Evolutionary conservation across 2,329 filamentous ascomycete genomes (phyloP), one percentile per base, ranked within the genome.

Genomic region (Aspergillus jensenii): DNA sequence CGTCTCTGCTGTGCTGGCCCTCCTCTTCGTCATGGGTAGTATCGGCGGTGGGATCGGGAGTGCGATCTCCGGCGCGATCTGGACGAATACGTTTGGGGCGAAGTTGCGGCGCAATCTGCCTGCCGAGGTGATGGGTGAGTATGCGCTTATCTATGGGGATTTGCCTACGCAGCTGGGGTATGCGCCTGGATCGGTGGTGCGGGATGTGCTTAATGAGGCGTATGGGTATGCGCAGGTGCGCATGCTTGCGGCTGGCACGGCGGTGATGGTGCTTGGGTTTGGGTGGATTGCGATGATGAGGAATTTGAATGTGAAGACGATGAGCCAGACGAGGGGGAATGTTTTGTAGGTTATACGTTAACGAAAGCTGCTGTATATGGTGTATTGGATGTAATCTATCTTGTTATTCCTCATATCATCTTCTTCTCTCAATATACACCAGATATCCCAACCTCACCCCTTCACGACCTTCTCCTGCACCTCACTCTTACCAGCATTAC

Each of bases 1-100:
- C 61, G 75, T 87, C 12, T 81, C 84, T 15, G 78, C 80, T 14
- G 77, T 82, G 25, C 75, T 87, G 27, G 82, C 84, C 21, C 68
- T 89, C 7, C 74, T 84, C 27, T 79, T 79, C 41, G 77, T 88
- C 6, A 82, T 85, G 47, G 59, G 79, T 31, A 81, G 77, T 51
- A 76, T 87, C 11, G 86, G 84, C 23, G 78, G 76, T 21, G 81
- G 82, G 1, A 71, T 85, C 4, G 84, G 84, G 3, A 75, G 73
- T 9, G 80, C 84, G 2, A 80, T 88, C 49, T 79, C 84, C 3
- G 79, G 77, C 0, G 84, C 84, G 12, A 85, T 89, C 62, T 89
- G 85, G 85, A 83, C 80, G 0, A 78, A 81, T 58, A 81, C 82
- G 0, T 83, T 87, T 69, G 76, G 75, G 4, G 68, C 72, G 2